phyloP scores from a whole-genome alignment of 805 yeast genomes.

The Zygosaccharomyces gambellarensis region DNA sequence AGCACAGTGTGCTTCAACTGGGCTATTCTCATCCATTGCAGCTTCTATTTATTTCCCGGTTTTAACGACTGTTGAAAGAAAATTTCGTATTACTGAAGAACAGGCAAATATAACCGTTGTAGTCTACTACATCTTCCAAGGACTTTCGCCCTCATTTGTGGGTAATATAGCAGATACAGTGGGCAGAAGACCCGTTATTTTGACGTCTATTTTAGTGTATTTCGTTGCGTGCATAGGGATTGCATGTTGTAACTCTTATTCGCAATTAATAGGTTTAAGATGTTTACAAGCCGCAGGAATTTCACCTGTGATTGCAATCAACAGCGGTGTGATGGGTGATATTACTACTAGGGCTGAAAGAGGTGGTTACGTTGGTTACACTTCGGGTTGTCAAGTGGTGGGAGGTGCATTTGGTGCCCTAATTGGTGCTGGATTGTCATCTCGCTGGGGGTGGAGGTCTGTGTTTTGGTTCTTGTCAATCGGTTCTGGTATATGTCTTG shows the following conservation, averaged over 20 bases:
- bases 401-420: constrained; percentile 81
- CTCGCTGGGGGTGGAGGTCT: constrained; percentile 63
- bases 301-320: constrained; percentile 68
- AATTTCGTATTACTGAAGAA: constrained; percentile 54
- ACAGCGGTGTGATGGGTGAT: constrained; percentile 71
- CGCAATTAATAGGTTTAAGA: constrained; percentile 60
- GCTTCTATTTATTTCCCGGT: constrained; percentile 82
- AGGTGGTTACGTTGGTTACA: constrained; percentile 65
- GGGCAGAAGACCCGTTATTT: constrained; percentile 68
- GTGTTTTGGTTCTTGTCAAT: constrained; percentile 73
- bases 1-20: constrained; percentile 41
- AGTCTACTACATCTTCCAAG: constrained; percentile 71
- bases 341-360: constrained; percentile 58
- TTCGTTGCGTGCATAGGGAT: constrained; percentile 61
- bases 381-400: constrained; percentile 57
- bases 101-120: constrained; percentile 68
- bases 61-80: constrained; percentile 48
- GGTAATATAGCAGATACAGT: constrained; percentile 62
- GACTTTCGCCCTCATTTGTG: constrained; percentile 64
- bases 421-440: constrained; percentile 45
- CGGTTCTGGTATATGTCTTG: constrained; percentile 47
- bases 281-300: constrained; percentile 75
- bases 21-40: constrained; percentile 65
- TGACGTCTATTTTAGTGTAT: constrained; percentile 51
- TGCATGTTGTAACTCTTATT: constrained; percentile 53